Base-by-base conservation (phyloP, 1,284 basidiomycete species). In the Trichosporon sp. region DNA sequence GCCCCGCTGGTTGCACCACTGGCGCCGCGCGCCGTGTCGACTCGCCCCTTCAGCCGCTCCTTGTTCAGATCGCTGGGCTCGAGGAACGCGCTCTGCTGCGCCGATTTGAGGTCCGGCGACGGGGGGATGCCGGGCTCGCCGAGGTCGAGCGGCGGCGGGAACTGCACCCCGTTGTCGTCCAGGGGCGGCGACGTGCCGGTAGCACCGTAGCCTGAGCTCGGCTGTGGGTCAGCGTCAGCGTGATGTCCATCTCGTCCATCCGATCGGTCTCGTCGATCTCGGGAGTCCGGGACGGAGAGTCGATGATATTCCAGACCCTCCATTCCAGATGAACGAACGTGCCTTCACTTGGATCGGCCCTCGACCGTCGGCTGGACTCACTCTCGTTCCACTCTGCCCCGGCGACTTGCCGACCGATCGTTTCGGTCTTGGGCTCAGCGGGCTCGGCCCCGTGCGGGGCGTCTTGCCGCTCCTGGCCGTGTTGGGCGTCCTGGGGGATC, bases 121-220 rank as follows among this genome's bases (percentile, higher is more conserved):
- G 31, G 16, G 5, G 59, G 59, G 32, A 63, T 63, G 14, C 48
- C 70, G 0, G 77, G 76, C 14, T 78, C 77, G 38, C 82, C 82
- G 12, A 83, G 46, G 65, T 83, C 80, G 1, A 83, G 77, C 1
- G 80, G 79, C 0, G 82, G 82, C 8, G 79, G 81, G 31, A 48
- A 54, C 48, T 40, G 67, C 12, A 32, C 67, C 4, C n/a, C 32
- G 21, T n/a, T 19, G 54, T 43, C 56, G 12, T 12, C 54, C 21
- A 35, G 59, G 19, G n/a, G 61, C 11, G 51, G 64, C 21, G 48
- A 78, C 0, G 69, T 68, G 1, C 73, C 73, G 4, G 76, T 81
- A 37, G 81, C 75, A n/a, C 81, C 81, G 68, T 80, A 78, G 19
- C 68, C 66, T 35, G 68, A 64, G 43, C 61, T 61, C 1, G 37